phyloP scores from a whole-genome alignment of 768 basidiomycete genomes.

The Coprinopsis cinerea region DNA sequence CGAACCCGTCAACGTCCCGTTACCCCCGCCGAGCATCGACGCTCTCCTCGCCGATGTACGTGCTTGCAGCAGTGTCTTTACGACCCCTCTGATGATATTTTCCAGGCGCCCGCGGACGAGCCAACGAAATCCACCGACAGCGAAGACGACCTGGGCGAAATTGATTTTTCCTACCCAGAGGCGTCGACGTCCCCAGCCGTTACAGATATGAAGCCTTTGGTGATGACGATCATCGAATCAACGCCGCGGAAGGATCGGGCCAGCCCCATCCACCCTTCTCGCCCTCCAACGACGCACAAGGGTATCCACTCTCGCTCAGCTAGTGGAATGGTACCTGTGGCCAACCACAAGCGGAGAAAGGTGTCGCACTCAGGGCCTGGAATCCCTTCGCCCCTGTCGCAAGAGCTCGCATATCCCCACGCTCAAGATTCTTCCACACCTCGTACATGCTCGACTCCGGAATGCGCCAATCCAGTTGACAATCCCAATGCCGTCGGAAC shows the following conservation, averaged over 20 bases:
- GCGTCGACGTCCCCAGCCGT: not conserved
- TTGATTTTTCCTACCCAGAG: not conserved
- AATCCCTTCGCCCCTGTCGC: not conserved
- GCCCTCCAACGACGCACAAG: no score
- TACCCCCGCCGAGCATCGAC: not conserved
- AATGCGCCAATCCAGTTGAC: not conserved
- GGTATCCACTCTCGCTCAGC: no score
- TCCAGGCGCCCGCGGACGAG: no score
- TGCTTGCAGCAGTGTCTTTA: not conserved
- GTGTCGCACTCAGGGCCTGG: conserved; percentile 1
- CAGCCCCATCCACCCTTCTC: not conserved
- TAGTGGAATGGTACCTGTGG: not conserved
- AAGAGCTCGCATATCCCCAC: not conserved
- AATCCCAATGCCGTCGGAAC: not conserved
- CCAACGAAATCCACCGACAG: not conserved
- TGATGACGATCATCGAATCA: not conserved
- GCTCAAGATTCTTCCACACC: not conserved
- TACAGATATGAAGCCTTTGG: not conserved
- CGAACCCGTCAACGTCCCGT: not conserved
- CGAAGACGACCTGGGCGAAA: no score
- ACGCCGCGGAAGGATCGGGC: not conserved
- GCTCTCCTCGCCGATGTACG: not conserved
- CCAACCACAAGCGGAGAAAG: conserved; percentile 5
- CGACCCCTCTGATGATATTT: no score
- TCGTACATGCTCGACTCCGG: not conserved